Conservation (phyloP, 257 asterid species). For the Fraxinus americana region DNA sequence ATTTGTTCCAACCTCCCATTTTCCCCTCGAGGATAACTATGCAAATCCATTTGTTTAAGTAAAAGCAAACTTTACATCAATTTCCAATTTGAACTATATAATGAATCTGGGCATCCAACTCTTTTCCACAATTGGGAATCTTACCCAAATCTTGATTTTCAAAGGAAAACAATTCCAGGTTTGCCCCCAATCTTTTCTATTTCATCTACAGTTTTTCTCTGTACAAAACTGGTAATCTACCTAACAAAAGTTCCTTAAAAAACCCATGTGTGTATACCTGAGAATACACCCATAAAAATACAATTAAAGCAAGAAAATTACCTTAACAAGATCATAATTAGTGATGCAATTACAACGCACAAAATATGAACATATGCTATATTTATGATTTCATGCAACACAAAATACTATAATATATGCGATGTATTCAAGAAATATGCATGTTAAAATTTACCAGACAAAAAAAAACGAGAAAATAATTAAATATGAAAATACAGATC, state of each 20-base stretch:
- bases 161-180: not conserved
- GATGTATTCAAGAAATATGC: slow-evolving; percentile 14
- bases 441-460: not conserved
- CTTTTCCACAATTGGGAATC: slow-evolving; percentile 21
- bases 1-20: slow-evolving; percentile 92
- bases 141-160: slow-evolving; percentile 7
- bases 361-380: slow-evolving; percentile 27
- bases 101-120: slow-evolving; percentile 18
- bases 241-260: slow-evolving; percentile 15
- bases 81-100: slow-evolving; percentile 22
- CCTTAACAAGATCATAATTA: slow-evolving; percentile 2
- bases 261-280: slow-evolving; percentile 31
- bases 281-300: slow-evolving; percentile 16
- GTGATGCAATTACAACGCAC: not conserved
- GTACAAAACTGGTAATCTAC: slow-evolving; percentile 13
- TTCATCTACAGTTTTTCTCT: slow-evolving; percentile 6
- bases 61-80: slow-evolving; percentile 28
- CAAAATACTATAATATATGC: slow-evolving; percentile 3
- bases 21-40: slow-evolving; percentile 64
- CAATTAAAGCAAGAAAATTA: not conserved
- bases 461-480: slow-evolving; percentile 11
- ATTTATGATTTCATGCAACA: slow-evolving; percentile 34
- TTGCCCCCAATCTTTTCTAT: not conserved
- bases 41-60: slow-evolving; percentile 66
- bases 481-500: slow-evolving; percentile 16